These are phyloP conservation scores for Penicillium nordicum DNA, from an alignment of 2,329 filamentous ascomycete genomes.

Conservation along the genomic window DNA sequence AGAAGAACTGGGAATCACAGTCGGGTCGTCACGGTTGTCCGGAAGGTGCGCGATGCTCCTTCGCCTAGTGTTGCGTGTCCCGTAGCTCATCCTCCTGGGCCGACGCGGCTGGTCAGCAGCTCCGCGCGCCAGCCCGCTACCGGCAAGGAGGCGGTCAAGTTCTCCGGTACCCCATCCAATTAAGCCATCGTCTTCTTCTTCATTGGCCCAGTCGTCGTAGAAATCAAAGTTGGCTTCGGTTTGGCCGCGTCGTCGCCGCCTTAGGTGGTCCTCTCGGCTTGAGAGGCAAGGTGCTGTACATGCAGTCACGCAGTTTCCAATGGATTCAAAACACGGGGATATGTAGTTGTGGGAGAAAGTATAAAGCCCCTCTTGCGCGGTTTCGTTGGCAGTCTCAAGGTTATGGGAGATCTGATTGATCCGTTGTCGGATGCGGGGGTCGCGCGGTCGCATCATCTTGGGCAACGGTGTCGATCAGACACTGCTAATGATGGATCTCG, in stretches of 20 bases:
- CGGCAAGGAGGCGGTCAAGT: constrained; percentile 76
- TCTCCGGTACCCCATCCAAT: constrained; percentile 80
- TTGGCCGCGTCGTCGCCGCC: constrained; percentile 62
- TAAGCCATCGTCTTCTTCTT: constrained; percentile 57
- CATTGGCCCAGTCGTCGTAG: constrained; percentile 91
- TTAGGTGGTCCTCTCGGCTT: constrained; percentile 68
- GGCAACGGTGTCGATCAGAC: constrained; percentile 2
- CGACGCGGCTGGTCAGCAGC: constrained; percentile 62
- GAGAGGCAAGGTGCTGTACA: constrained; percentile 68
- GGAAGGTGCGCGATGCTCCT: constrained; percentile 54
- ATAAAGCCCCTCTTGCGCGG: constrained; percentile 88
- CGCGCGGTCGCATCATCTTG: constrained; percentile 60
- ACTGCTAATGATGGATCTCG: not conserved
- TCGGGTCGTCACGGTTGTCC: constrained; percentile 64
- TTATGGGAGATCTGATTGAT: constrained; percentile 92
- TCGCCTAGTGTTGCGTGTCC: constrained; percentile 60
- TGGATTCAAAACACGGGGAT: constrained; percentile 69
- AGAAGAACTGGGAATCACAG: constrained; percentile 83
- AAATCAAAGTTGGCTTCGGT: constrained; percentile 92
- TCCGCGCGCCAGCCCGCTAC: constrained; percentile 49
- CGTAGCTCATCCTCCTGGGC: constrained; percentile 87
- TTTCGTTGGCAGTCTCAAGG: constrained; percentile 83
- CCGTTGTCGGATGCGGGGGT: constrained; percentile 86
- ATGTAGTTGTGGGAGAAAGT: constrained; percentile 83
- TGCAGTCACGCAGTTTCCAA: constrained; percentile 62